Evolutionary conservation across 1,284 basidiomycete species (phyloP).

Genomic region (Gastroboletus turbinatus): DNA sequence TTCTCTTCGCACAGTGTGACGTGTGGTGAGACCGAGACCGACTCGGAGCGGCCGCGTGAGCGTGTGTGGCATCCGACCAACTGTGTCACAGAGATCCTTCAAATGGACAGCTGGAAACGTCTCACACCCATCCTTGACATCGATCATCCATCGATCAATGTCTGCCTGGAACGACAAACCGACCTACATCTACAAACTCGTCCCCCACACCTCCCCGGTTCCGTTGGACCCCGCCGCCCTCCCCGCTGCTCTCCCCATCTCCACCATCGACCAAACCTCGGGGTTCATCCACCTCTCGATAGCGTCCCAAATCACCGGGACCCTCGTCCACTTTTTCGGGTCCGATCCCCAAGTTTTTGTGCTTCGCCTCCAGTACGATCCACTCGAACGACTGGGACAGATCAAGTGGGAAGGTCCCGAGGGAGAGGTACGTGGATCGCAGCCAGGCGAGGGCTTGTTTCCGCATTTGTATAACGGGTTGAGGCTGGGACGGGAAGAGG

Average conservation of each 20-base stretch:
- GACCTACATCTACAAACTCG: slow-evolving; percentile 33
- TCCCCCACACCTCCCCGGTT: slow-evolving; percentile 16
- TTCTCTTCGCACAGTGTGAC: not conserved
- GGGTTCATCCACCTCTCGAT: slow-evolving; percentile 35
- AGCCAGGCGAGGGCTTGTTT: slow-evolving; percentile 28
- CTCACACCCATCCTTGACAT: not conserved
- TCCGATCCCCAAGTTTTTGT: slow-evolving; percentile 19
- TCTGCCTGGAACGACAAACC: slow-evolving; percentile 8
- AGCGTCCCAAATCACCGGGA: slow-evolving; percentile 21
- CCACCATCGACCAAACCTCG: slow-evolving; percentile 22
- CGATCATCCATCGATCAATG: not conserved
- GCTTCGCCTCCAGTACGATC: slow-evolving; percentile 25
- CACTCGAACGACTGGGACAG: not conserved
- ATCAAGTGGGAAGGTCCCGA: slow-evolving; percentile 31
- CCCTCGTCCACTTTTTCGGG: slow-evolving; percentile 26
- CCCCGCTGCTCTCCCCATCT: slow-evolving; percentile 27
- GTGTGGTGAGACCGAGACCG: not conserved
- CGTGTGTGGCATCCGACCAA: not conserved
- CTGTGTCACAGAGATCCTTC: not conserved
- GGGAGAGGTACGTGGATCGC: slow-evolving; percentile 22
- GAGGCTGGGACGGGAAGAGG: slow-evolving; percentile 21
- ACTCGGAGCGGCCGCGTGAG: not conserved
- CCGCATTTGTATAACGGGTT: slow-evolving; percentile 32
- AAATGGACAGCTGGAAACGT: not conserved
- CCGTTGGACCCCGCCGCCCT: slow-evolving; percentile 12